phyloP scores from a whole-genome alignment of 345 rosid genomes.

The Cochlearia excelsa region DNA sequence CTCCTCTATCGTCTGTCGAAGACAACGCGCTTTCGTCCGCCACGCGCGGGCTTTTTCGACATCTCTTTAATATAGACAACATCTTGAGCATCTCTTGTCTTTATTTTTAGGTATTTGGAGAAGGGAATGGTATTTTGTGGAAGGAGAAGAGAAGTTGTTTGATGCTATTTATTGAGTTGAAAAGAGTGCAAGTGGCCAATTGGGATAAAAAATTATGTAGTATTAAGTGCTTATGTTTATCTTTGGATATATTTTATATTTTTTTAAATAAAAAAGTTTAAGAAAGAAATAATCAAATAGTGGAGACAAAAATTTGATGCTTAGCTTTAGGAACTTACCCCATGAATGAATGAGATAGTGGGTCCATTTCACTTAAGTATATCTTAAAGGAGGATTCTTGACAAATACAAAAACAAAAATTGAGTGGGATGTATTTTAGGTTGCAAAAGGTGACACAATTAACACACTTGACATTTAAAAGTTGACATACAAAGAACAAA shows the following conservation, averaged over 20 bases:
- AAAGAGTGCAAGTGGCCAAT: conserved; percentile 33
- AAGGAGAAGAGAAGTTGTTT: conserved; percentile 18
- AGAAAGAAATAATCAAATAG: conserved; percentile 15
- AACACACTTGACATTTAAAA: too few relatives aligned
- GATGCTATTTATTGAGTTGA: conserved; percentile 29
- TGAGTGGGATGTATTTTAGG: conserved; percentile 14
- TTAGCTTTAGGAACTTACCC: conserved; percentile 29
- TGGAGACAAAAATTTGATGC: conserved; percentile 32
- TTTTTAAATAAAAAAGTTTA: not conserved
- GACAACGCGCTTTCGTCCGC: conserved; percentile 63
- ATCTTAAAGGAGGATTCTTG: too few relatives aligned
- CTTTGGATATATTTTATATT: conserved; percentile 8
- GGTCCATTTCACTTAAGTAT: too few relatives aligned
- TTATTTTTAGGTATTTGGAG: conserved; percentile 1
- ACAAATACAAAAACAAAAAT: too few relatives aligned
- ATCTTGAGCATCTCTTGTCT: conserved; percentile 41
- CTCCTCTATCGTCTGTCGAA: conserved; percentile 8
- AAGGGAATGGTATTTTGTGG: conserved; percentile 5
- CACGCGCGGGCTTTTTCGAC: conserved; percentile 49
- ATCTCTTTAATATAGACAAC: conserved; percentile 41
- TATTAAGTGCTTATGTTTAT: conserved; percentile 29
- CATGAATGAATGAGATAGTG: conserved; percentile 30
- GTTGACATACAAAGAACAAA: too few relatives aligned
- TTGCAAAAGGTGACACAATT: not conserved
- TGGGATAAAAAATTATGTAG: conserved; percentile 17